Percentiles rank a stretch among this genome's conserved stretches.
Conservation (phyloP, 176 grass and related monocot genomes). For the Zizania latifolia region DNA sequence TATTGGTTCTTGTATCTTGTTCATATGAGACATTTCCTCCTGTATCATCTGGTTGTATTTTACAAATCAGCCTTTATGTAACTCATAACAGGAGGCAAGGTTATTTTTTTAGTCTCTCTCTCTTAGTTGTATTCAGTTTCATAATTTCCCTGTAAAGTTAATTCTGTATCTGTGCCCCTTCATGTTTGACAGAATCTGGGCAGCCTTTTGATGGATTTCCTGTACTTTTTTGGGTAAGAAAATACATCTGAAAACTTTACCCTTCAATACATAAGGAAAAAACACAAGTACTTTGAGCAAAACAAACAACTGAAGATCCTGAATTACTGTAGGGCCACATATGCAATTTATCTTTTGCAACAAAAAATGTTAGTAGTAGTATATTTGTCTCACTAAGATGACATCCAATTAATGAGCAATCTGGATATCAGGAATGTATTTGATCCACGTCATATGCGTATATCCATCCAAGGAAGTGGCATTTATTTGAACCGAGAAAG, state of each 20-base stretch:
- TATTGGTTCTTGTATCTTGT: not conserved
- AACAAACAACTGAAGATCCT: not conserved
- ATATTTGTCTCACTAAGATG: not conserved
- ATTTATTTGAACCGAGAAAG: conserved; percentile 96
- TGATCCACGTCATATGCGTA: conserved; percentile 97
- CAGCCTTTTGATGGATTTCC: conserved; percentile 95
- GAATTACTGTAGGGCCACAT: not conserved
- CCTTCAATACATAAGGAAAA: not conserved
- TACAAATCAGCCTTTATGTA: not conserved
- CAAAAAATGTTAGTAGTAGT: too few relatives aligned
- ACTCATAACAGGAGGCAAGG: not conserved
- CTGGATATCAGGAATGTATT: conserved; percentile 77
- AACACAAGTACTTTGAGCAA: not conserved
- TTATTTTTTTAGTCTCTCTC: not conserved
- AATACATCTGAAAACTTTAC: conserved; percentile 18
- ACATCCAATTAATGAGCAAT: conserved; percentile 14
- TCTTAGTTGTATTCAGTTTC: not conserved
- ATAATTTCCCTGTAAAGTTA: conserved; percentile 5
- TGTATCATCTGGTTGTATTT: conserved; percentile 6
- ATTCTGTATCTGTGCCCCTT: not conserved
- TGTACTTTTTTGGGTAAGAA: conserved; percentile 97
- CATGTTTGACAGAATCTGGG: conserved; percentile 74
- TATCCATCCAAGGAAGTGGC: conserved; percentile 94
- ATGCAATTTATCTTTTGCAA: not conserved
- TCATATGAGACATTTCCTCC: not conserved